Base-by-base conservation (phyloP, 495 filamentous ascomycete genomes). In the Jackrogersella multiformis region DNA sequence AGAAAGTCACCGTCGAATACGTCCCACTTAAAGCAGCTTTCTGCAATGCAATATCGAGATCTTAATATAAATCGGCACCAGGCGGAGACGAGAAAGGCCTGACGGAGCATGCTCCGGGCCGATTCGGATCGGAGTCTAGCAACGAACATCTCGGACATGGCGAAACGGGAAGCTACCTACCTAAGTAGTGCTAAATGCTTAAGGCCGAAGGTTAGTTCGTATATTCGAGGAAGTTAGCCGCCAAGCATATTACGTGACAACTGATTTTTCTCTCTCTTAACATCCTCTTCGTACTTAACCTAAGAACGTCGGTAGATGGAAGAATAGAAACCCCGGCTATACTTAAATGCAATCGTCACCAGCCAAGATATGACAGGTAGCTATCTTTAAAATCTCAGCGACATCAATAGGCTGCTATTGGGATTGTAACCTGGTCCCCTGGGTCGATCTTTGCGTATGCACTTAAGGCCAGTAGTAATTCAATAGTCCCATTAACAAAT, bases 141-240 rank as follows among this genome's bases (percentile, higher is more conserved):
- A 7, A 9, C 2, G 32, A 57, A 23, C 10, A 41, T 36, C 36
- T 68, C 65, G 65, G 65, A 68, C 21, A 39, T 68, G 23, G 44
- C 56, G 32, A 49, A 58, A 35, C 28, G 15, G 52, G 45, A 46
- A 41, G 51, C 23, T 57, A n/a, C n/a, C n/a, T n/a, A n/a, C n/a
- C n/a, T n/a, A n/a, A n/a, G n/a, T n/a, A 5, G 18, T n/a, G 13
- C 24, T 13, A 12, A 42, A 16, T n/a, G 23, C 24, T 20, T 49
- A 61, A 56, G 18, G 57, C 64, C 52, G 64, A 61, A 61, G 35
- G 26, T 15, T 34, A 18, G 16, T 48, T 66, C 64, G 56, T 56
- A 61, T 49, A 51, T 61, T 61, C 42, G 56, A 61, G 35, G 20
- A 36, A 36, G 13, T 3, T 15, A n/a, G 13, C 2, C 24, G 6